Base-by-base conservation (phyloP, 192 early-diverging fungal genomes). In the Coemansia sp. region DNA sequence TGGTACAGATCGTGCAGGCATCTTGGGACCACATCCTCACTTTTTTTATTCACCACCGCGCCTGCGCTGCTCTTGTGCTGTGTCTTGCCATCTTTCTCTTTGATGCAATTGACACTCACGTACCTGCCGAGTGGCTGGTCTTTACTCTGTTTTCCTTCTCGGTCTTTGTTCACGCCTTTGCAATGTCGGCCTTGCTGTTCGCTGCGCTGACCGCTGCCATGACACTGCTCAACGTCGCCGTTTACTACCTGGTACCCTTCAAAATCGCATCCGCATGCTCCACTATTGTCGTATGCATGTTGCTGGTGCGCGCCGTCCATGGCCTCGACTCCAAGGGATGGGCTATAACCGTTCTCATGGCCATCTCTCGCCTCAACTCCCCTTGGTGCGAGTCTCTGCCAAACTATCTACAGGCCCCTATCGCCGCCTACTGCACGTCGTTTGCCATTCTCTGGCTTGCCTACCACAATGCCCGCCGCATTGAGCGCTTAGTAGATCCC, bases 121-220 rank as follows among this genome's bases (percentile, higher is more conserved):
- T 79, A 70, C 76, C 76, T 3, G 76, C 70, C 4, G 76, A 79
- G 40, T 79, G 76, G 76, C 67, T 79, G 54, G 63, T 79, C 19
- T 79, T 79, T 53, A 79, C 70, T 14, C 53, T 79, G 10, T 79
- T 72, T 59, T 79, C 76, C 35, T 70, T 79, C 56, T 73, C 70
- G 22, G 76, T 79, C 17, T 79, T 79, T 79, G 70, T 72, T 32
- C 76, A 79, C 55, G 76, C 67, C 17, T 79, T 79, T 57, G 63
- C 70, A 56, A 69, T 79, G 70, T 79, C 76, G n/a, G 58, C 66
- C 19, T 54, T 72, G 32, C 46, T 73, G 56, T 79, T 79, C 41
- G 50, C 70, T 14, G 62, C 67, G 18, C 66, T 79, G 43, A 69
- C 76, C 3, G 58, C 52, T 0, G 65, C 76, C 3, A 73, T 79